These are phyloP conservation scores for Ogataea allantospora DNA, from an alignment of 805 yeast species.

Conservation along the genomic window DNA sequence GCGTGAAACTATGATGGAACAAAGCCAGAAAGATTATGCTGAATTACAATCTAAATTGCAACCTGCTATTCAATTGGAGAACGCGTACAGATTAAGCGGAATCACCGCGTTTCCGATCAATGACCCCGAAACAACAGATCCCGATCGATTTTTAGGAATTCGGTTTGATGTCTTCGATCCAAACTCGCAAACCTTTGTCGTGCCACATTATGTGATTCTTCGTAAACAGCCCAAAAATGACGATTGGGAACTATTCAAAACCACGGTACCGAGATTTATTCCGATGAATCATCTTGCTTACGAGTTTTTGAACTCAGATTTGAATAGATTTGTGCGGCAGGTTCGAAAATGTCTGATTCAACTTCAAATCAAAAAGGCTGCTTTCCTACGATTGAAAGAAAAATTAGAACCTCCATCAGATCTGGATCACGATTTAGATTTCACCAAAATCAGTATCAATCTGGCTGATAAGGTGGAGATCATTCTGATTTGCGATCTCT, in stretches of 20 bases:
- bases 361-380: slow-evolving; percentile 22
- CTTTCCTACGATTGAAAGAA: slow-evolving; percentile 15
- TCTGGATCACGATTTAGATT: slow-evolving; percentile 29
- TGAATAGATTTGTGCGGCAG: slow-evolving; percentile 26
- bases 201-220: slow-evolving; percentile 51
- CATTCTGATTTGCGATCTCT: slow-evolving; percentile 24
- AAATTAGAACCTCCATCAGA: slow-evolving; percentile 14
- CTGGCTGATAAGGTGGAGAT: slow-evolving; percentile 20
- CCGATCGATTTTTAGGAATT: slow-evolving; percentile 41
- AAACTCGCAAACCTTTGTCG: slow-evolving; percentile 30
- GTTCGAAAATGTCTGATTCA: slow-evolving; percentile 27
- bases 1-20: slow-evolving; percentile 5
- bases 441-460: slow-evolving; percentile 27
- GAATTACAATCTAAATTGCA: slow-evolving; percentile 19
- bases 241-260: slow-evolving; percentile 34
- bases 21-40: slow-evolving; percentile 8
- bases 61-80: slow-evolving; percentile 43
- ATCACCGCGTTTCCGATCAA: slow-evolving; percentile 52
- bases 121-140: slow-evolving; percentile 24
- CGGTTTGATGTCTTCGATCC: slow-evolving; percentile 46
- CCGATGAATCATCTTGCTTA: slow-evolving; percentile 26
- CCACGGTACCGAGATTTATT: slow-evolving; percentile 35
- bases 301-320: slow-evolving; percentile 26
- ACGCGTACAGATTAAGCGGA: slow-evolving; percentile 47
- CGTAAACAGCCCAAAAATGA: slow-evolving; percentile 25